Evolutionary conservation across 345 rosid species (phyloP).

Genomic region (Garcia nutans): DNA sequence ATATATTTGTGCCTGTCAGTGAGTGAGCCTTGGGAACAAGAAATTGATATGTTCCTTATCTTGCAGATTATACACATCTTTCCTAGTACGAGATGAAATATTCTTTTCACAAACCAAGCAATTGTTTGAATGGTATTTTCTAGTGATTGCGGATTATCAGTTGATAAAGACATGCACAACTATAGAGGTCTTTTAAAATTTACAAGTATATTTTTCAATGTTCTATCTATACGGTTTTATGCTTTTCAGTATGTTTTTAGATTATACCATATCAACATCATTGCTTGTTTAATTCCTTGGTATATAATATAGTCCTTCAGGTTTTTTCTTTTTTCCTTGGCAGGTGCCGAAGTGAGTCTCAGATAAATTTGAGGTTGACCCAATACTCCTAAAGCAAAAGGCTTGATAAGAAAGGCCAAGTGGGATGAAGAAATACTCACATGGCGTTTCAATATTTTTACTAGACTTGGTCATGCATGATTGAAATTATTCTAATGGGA

Average conservation of each 20-base stretch:
- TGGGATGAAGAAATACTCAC: constrained; percentile 27
- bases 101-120: not conserved
- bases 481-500: constrained; percentile 37
- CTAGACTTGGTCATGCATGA: constrained; percentile 50
- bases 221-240: not conserved
- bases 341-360: constrained; percentile 17
- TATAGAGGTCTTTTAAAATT: too few species aligned
- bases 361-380: constrained; percentile 30
- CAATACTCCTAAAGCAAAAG: constrained; percentile 21
- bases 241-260: not conserved
- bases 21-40: constrained; percentile 7
- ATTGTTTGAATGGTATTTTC: not conserved
- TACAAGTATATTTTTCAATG: not conserved
- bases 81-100: not conserved
- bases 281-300: constrained; percentile 18
- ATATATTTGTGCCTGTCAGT: constrained; percentile 11
- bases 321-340: constrained; percentile 20
- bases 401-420: constrained; percentile 27
- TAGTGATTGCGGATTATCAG: not conserved
- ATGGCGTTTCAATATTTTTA: constrained; percentile 31
- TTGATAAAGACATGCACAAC: not conserved
- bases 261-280: constrained; percentile 9
- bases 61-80: not conserved
- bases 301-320: constrained; percentile 6
- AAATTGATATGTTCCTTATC: constrained; percentile 11